Evolutionary conservation across 345 rosid genomes (phyloP).

Genomic region (Boechera retrofracta): DNA sequence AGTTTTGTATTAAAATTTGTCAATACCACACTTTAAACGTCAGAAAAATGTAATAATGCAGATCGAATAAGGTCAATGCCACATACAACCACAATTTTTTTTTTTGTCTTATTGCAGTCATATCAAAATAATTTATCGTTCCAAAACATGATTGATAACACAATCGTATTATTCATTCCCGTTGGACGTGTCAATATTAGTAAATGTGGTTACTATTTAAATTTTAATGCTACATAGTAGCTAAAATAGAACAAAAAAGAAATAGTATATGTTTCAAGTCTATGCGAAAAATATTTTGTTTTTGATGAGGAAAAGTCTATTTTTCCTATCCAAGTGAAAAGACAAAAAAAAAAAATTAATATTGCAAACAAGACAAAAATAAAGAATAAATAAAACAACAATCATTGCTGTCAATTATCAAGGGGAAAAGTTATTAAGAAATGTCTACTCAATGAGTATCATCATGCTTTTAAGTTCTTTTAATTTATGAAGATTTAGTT

Average conservation of each 20-base stretch:
- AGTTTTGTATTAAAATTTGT: background rate
- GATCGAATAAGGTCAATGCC: slow-evolving; percentile 20
- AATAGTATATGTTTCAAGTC: background rate
- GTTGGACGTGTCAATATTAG: background rate
- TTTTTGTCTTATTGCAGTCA: slow-evolving; percentile 10
- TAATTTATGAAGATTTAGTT: slow-evolving; percentile 13
- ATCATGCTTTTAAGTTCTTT: slow-evolving; percentile 12
- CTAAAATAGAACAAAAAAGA: background rate
- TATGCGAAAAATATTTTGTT: background rate
- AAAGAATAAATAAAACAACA: slow-evolving; percentile 34
- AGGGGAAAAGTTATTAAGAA: slow-evolving; percentile 14
- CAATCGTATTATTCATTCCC: slow-evolving; percentile 12
- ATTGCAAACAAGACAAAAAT: slow-evolving; percentile 39
- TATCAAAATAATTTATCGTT: background rate
- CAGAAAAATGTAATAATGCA: slow-evolving; percentile 23
- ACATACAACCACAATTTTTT: slow-evolving; percentile 1
- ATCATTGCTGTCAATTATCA: slow-evolving; percentile 41
- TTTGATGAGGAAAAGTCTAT: background rate
- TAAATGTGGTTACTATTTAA: background rate
- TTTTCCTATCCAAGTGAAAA: background rate
- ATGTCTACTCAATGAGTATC: slow-evolving; percentile 5
- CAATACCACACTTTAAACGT: background rate
- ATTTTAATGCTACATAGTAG: background rate
- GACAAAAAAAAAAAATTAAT: background rate
- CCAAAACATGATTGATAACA: background rate